A percentile compares a stretch with the other conserved stretches of the same genome.
Evolutionary conservation across 2,329 filamentous ascomycete species (phyloP).

Genomic region (Plenodomus biglobosus): DNA sequence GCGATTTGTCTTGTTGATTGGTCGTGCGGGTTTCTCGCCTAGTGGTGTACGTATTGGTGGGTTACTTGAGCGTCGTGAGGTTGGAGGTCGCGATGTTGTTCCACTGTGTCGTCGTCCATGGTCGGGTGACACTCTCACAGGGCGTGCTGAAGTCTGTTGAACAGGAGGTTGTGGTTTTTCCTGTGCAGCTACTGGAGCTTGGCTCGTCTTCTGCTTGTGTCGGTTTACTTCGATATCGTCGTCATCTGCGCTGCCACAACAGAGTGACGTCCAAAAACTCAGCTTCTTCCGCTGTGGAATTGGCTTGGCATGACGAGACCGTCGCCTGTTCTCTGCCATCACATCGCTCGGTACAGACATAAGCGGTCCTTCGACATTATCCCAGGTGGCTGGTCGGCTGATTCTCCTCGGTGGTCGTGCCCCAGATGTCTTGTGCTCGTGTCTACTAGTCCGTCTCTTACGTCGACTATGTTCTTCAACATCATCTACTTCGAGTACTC

Average conservation of each 20-base stretch:
- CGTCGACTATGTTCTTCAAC: constrained; percentile 41
- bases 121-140: constrained; percentile 5
- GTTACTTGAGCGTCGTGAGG: constrained; percentile 11
- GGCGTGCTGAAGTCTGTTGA: constrained; percentile 17
- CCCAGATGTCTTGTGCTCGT: constrained; percentile 17
- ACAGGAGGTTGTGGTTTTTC: constrained; percentile 14
- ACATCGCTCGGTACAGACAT: constrained; percentile 48
- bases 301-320: constrained; percentile 17
- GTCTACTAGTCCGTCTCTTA: constrained; percentile 28
- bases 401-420: constrained; percentile 26
- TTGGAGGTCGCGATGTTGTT: constrained; percentile 1
- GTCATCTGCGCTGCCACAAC: constrained; percentile 44
- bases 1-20: constrained; percentile 23
- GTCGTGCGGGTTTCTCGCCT: constrained; percentile 24
- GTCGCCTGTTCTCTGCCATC: constrained; percentile 31
- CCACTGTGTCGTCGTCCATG: constrained; percentile 6
- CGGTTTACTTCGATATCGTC: constrained; percentile 49
- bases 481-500: constrained; percentile 66
- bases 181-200: constrained; percentile 4
- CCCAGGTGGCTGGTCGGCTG: constrained; percentile 49
- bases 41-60: constrained; percentile 29
- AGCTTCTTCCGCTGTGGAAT: constrained; percentile 27
- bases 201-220: constrained; percentile 40
- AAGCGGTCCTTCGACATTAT: constrained; percentile 49
- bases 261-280: constrained; percentile 48